Evolutionary conservation across 2,329 filamentous ascomycete species (phyloP).

Genomic region (Colletotrichum noveboracense): DNA sequence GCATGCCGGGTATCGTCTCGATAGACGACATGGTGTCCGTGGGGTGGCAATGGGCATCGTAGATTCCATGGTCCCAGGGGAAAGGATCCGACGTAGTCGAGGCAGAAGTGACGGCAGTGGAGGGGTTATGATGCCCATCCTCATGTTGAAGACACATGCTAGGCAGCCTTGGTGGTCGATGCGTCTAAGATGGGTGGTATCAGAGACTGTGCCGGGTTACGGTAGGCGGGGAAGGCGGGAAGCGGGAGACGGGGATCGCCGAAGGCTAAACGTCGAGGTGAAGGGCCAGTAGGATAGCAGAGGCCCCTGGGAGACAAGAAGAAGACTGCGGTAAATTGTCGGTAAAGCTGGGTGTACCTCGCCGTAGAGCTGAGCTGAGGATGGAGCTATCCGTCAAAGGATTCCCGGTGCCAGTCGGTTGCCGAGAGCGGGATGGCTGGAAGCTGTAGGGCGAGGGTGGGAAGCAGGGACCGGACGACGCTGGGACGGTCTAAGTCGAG

Average conservation of each 20-base stretch:
- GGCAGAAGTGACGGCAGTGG: not conserved
- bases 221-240: not conserved
- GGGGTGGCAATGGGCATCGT: slow-evolving; percentile 84
- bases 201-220: not conserved
- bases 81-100: slow-evolving; percentile 41
- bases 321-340: not conserved
- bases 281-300: not conserved
- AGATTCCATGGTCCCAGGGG: slow-evolving; percentile 75
- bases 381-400: not conserved
- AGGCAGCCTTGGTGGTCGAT: not conserved
- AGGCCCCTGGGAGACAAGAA: not conserved
- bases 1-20: slow-evolving; percentile 66
- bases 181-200: not conserved
- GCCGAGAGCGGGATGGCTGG: not conserved
- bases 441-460: not conserved
- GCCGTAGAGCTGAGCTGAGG: not conserved
- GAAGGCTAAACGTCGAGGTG: not conserved
- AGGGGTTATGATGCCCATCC: not conserved
- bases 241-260: not conserved
- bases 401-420: not conserved
- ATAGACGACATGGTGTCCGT: slow-evolving; percentile 76
- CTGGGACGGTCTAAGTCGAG: slow-evolving; percentile 1
- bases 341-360: not conserved
- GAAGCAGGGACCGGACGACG: not conserved
- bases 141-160: slow-evolving; percentile 17